Evolutionary conservation across 257 asterid genomes (phyloP).

Genomic region (Solanum virginianum): DNA sequence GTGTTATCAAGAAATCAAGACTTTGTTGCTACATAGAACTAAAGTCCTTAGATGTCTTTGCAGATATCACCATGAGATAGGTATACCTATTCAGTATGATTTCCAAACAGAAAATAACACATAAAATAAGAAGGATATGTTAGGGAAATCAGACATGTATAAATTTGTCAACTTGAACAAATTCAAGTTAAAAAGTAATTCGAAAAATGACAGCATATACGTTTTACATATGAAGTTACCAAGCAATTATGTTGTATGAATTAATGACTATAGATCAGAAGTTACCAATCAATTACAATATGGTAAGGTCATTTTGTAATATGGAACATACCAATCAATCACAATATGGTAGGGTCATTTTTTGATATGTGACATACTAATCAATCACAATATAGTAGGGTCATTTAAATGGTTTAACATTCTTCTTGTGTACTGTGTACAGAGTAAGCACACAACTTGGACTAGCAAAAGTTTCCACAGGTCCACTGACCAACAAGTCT

Average conservation of each 20-base stretch:
- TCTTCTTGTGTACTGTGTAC: not conserved
- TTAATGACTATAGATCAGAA: too few relatives aligned
- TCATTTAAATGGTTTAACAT: not conserved
- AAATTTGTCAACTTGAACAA: not conserved
- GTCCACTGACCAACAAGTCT: not conserved
- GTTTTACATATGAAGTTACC: too few relatives aligned
- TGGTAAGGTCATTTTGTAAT: not conserved
- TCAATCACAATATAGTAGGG: not conserved
- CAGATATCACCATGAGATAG: too few relatives aligned
- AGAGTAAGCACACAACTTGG: not conserved
- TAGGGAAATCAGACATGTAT: not conserved
- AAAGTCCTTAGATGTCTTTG: too few relatives aligned
- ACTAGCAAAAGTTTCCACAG: not conserved
- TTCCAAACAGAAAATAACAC: not conserved
- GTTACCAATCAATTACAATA: not conserved
- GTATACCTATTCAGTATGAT: not conserved
- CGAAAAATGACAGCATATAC: not conserved
- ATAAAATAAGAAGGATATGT: not conserved
- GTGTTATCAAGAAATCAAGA: not conserved
- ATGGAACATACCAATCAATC: not conserved
- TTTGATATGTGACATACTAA: not conserved
- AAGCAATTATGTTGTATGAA: too few relatives aligned
- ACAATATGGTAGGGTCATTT: not conserved
- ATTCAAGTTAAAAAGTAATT: not conserved
- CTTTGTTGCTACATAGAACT: not conserved